phyloP scores from a whole-genome alignment of 2,329 filamentous ascomycete species.

The Tolypocladium album region DNA sequence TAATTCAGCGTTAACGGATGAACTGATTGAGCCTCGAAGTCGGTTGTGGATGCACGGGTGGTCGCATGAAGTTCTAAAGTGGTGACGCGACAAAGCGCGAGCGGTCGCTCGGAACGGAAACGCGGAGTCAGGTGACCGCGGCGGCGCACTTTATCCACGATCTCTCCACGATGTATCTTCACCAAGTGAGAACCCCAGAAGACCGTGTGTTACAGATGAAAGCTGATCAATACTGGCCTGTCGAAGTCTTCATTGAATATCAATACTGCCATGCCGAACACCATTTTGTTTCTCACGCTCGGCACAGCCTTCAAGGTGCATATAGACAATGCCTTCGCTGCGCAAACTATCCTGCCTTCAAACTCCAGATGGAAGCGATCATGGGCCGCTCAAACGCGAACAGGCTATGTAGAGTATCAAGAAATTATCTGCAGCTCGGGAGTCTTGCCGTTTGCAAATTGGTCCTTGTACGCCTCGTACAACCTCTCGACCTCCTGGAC shows the following conservation, averaged over 20 bases:
- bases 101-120: neutral
- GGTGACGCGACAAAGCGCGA: neutral
- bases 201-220: neutral
- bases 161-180: neutral
- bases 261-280: neutral
- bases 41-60: neutral
- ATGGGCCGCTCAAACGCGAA: neutral
- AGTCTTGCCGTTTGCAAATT: slow-evolving; percentile 52
- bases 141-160: neutral
- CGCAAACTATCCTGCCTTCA: neutral
- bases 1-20: neutral
- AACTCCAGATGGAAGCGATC: neutral
- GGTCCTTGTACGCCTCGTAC: slow-evolving; percentile 71
- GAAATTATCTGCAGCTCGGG: slow-evolving; percentile 59
- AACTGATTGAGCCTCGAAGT: neutral
- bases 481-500: slow-evolving; percentile 61
- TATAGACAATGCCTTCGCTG: too few relatives aligned
- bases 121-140: neutral
- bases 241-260: neutral
- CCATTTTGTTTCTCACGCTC: neutral
- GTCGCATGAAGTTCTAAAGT: neutral
- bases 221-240: too few relatives aligned
- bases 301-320: neutral
- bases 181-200: neutral
- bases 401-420: slow-evolving; percentile 17